Evolutionary conservation across 202 grass and related monocot species (phyloP), one percentile per base, ranked within the genome.

Genomic region (Eragrostis tef): DNA sequence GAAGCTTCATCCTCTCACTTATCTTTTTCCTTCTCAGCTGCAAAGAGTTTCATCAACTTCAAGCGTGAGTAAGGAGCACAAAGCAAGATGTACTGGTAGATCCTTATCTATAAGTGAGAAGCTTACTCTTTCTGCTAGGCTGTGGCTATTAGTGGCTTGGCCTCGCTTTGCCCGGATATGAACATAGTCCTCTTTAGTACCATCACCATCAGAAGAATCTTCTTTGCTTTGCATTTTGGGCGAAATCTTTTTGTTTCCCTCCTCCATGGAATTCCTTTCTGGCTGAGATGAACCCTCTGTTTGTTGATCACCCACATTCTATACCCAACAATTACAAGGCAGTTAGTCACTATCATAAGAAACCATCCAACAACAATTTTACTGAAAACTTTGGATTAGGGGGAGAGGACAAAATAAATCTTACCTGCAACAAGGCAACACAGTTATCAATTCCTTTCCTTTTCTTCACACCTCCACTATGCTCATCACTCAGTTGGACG

Each of bases 11-110:
- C 78, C 93, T 86, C 65, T 95, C 97, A 58, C 93, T 99, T 82
- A 99, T 99, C 83, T 97, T 99, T 89, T 97, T 94, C 78, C 97
- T 99, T 74, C 97, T 91, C 75, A 94, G 80, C 97, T 99, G 78
- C 52, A 61, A 83, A 75, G 60, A 76, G 77, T 87, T 88, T 12
- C 62, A 86, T 92, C 67, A 69, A 83, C 60, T 66, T 84, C 83
- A 84, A 84, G 50, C 36, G 57, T 84, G 53, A 89, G 45, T 57
- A 78, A 67, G 71, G 53, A 75, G 49, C 42, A 64, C 47, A 79
- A 74, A 58, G 54, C 20, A 75, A 83, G 76, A 41, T 80, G 75
- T 80, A 84, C 29, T 44, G 48, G 57, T 78, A 67, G 4, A 6
- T 89, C 9, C 16, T 65, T 65, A 21, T 43, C 60, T 70, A 24